These are phyloP conservation scores for Candida ortonii DNA, from an alignment of 805 yeast species.

Conservation along the genomic window DNA sequence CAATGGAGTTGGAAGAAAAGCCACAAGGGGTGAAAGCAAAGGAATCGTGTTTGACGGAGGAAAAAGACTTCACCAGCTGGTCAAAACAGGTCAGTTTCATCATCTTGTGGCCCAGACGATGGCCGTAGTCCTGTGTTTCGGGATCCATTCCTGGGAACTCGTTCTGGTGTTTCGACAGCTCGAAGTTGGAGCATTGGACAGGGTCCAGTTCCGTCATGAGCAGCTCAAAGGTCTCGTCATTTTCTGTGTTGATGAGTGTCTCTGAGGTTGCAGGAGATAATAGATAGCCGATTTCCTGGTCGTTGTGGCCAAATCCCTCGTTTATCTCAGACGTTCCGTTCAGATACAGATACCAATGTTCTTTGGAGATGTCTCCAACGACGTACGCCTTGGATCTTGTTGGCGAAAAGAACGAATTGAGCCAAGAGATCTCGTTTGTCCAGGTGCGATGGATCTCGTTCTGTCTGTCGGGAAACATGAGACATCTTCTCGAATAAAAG, in stretches of 20 bases:
- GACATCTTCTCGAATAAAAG: conserved; percentile 86
- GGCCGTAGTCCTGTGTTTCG: conserved; percentile 70
- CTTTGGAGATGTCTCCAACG: conserved; percentile 76
- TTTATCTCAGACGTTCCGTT: conserved; percentile 41
- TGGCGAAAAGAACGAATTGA: conserved; percentile 60
- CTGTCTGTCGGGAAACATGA: conserved; percentile 90
- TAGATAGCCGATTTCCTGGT: conserved; percentile 18
- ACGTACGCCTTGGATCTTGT: conserved; percentile 64
- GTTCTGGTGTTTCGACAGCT: conserved; percentile 31
- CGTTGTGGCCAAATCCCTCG: background rate
- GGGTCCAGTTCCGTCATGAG: conserved; percentile 83
- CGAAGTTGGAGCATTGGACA: conserved; percentile 53
- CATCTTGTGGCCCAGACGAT: conserved; percentile 67
- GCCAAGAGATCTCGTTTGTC: conserved; percentile 71
- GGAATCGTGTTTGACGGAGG: conserved; percentile 60
- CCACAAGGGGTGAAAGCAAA: conserved; percentile 95
- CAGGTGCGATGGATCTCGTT: conserved; percentile 77
- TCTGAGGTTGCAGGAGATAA: conserved; percentile 22
- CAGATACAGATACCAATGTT: conserved; percentile 88
- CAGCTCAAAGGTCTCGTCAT: conserved; percentile 74
- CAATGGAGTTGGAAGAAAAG: conserved; percentile 80
- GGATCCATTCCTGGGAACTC: conserved; percentile 41
- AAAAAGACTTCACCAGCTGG: conserved; percentile 35
- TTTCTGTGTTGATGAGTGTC: too few species aligned
- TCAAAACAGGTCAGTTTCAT: conserved; percentile 63